Evolutionary conservation across 169 alveolate species (phyloP), one percentile per base, ranked within the genome.

Genomic region (Cryptosporidium felis): DNA sequence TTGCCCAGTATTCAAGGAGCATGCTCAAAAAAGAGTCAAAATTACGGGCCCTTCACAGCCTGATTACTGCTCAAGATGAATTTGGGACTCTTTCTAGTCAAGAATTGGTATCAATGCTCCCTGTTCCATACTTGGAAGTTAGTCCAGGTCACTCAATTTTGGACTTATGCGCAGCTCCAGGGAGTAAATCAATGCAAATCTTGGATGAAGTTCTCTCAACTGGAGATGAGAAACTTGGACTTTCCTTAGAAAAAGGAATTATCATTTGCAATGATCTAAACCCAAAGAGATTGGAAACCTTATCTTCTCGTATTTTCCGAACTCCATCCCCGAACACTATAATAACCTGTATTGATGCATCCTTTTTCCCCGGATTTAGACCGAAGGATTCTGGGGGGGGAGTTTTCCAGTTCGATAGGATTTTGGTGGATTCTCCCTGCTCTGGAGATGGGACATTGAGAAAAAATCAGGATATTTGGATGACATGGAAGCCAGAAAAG

Each of bases 131-230:
- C 40, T 91, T 97, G 38, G 94, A 94, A 47, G 93, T 94, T n/a
- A 62, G 95, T 74, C 95, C 95, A 40, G 89, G 92, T 61, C 97
- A 94, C 82, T 90, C 88, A 26, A 94, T 97, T 51, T 90, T 96
- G 30, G 99, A 97, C 89, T 91, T 96, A 92, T 97, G 99, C 88
- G 98, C 99, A 23, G 99, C 99, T 4, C 99, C 99, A 32, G 99
- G 97, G 6, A 92, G 94, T 23, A 93, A 95, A 89, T 93, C 96
- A 10, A 91, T 91, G 9, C 94, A 92, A 89, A 85, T 94, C 46
- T 80, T 91, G 61, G 95, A 92, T 65, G 12, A 18, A 21, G 40
- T 66, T 18, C 53, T 60, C 16, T 60, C 56, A 16, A 36, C 53
- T 10, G 49, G 80, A 40, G 44, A 56, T 34, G 80, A 82, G 32